Evolutionary conservation across 1,139 yeast species (phyloP).

Genomic region (Candida labiduridarum): DNA sequence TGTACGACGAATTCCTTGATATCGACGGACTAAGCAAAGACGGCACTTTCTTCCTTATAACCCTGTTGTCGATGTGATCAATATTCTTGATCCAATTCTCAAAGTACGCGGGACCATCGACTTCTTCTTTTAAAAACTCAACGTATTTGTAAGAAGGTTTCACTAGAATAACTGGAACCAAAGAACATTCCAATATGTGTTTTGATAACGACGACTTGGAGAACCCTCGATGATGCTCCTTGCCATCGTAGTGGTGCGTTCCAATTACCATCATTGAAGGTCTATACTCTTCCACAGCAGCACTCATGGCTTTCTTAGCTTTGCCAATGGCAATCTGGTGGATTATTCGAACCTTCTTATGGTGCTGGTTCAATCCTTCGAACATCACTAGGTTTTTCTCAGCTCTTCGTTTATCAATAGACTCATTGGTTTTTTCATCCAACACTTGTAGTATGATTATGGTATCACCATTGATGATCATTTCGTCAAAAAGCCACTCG

Average conservation of each 20-base stretch:
- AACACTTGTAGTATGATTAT: slow-evolving; percentile 61
- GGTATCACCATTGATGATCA: slow-evolving; percentile 66
- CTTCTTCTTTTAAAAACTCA: slow-evolving; percentile 28
- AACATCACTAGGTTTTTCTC: slow-evolving; percentile 42
- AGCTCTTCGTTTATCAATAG: slow-evolving; percentile 34
- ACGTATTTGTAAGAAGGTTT: slow-evolving; percentile 53
- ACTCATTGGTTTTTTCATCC: slow-evolving; percentile 39
- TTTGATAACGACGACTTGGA: slow-evolving; percentile 55
- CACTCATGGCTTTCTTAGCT: slow-evolving; percentile 55
- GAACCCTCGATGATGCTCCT: slow-evolving; percentile 39
- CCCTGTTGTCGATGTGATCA: slow-evolving; percentile 18
- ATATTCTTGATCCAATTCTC: slow-evolving; percentile 30
- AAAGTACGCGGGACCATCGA: slow-evolving; percentile 35
- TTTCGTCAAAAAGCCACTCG: slow-evolving; percentile 67
- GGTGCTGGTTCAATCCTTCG: slow-evolving; percentile 48
- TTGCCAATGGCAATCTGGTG: slow-evolving; percentile 66
- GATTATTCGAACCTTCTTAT: slow-evolving; percentile 54
- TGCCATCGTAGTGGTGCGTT: slow-evolving; percentile 44
- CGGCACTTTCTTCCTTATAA: slow-evolving; percentile 15
- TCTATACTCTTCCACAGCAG: slow-evolving; percentile 60
- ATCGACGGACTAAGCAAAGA: slow-evolving; percentile 20
- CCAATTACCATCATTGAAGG: slow-evolving; percentile 72
- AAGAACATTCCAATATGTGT: slow-evolving; percentile 65
- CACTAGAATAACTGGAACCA: slow-evolving; percentile 69
- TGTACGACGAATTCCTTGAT: slow-evolving; percentile 20